A percentile compares a stretch with the other conserved stretches of the same genome.
These are phyloP conservation scores for Botrytis paeoniae DNA, from an alignment of 2,329 filamentous ascomycete genomes.

Conservation along the genomic window DNA sequence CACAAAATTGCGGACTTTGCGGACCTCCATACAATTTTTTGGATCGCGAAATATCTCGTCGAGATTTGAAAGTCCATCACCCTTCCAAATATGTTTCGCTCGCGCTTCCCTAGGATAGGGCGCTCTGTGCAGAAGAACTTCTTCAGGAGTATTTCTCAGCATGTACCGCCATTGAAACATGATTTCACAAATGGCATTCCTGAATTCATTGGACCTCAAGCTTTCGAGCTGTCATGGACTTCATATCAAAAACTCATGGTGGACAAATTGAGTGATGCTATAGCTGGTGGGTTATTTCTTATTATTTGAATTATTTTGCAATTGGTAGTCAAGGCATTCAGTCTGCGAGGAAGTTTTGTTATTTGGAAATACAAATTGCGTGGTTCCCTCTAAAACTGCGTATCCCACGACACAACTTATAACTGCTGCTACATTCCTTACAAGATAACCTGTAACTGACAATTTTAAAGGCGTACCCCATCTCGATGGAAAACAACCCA, in stretches of 20 bases:
- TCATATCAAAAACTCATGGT: conserved; percentile 75
- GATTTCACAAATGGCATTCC: conserved; percentile 55
- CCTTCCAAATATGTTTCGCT: conserved; percentile 34
- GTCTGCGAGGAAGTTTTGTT: background rate
- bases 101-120: conserved; percentile 34
- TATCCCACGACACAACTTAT: background rate
- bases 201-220: conserved; percentile 66
- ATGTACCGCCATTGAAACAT: conserved; percentile 44
- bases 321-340: background rate
- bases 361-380: background rate
- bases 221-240: conserved; percentile 75
- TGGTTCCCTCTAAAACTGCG: background rate
- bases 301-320: background rate
- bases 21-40: conserved; percentile 17
- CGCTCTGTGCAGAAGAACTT: conserved; percentile 12
- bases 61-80: conserved; percentile 10
- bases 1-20: background rate
- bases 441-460: background rate
- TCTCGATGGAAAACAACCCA: conserved; percentile 39
- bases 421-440: background rate
- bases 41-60: conserved; percentile 16
- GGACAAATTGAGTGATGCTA: conserved; percentile 71
- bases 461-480: background rate
- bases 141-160: background rate
- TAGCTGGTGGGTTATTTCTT: conserved; percentile 57